Conservation (phyloP, 2,329 filamentous ascomycete species). For the Pseudonectria buxi region DNA sequence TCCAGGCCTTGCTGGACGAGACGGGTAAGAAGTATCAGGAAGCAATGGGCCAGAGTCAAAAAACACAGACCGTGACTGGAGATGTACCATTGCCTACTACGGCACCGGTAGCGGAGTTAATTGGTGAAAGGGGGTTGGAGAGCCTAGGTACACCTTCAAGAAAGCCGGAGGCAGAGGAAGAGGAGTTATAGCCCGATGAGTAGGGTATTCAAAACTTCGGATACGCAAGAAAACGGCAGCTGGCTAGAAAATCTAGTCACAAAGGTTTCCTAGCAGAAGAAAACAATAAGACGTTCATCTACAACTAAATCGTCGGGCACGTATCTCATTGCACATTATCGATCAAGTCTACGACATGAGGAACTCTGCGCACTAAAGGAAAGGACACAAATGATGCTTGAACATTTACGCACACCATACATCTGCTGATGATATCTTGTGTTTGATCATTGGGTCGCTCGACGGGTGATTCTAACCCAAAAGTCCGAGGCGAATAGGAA, state of each 20-base stretch:
- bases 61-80: not conserved
- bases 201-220: not conserved
- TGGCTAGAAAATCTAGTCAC: too few species aligned
- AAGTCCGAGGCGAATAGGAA: conserved; percentile 31
- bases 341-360: too few species aligned
- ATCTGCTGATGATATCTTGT: too few species aligned
- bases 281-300: too few species aligned
- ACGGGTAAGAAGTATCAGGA: conserved; percentile 60
- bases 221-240: not conserved
- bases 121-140: conserved; percentile 29
- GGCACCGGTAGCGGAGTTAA: conserved; percentile 16
- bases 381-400: too few species aligned
- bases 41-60: conserved; percentile 29
- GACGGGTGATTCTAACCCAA: conserved; percentile 27
- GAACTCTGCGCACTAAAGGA: too few species aligned
- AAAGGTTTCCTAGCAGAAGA: too few species aligned
- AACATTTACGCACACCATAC: too few species aligned
- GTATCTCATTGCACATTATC: too few species aligned
- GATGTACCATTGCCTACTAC: conserved; percentile 7
- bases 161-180: conserved; percentile 17
- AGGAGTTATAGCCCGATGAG: conserved; percentile 2
- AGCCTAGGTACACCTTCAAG: conserved; percentile 26
- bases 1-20: conserved; percentile 74
- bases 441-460: too few species aligned
- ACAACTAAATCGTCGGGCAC: too few species aligned